Percentiles rank a stretch among this genome's conserved stretches.
Conservation (phyloP, 345 rosid species). For the Populus pruinosa region DNA sequence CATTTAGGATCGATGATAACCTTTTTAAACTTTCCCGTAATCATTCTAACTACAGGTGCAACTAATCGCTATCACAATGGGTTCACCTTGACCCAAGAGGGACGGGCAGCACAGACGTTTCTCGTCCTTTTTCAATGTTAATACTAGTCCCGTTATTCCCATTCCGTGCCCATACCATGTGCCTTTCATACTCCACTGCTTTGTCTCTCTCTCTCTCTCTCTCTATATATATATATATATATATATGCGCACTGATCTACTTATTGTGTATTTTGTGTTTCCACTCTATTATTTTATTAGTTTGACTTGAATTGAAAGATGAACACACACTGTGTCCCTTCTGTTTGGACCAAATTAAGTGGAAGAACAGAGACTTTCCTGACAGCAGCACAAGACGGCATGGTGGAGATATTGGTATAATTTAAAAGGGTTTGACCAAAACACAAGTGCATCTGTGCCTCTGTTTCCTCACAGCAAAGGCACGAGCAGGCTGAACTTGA, state of each 20-base stretch:
- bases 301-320: not conserved
- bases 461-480: not conserved
- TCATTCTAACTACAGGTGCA: not conserved
- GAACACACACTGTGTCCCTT: not conserved
- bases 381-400: not conserved
- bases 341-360: not conserved
- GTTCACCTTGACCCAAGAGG: no score
- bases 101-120: not conserved
- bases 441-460: not conserved
- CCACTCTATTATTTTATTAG: not conserved
- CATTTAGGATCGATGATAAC: not conserved
- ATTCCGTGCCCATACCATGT: slow-evolving; percentile 12
- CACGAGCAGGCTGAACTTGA: not conserved
- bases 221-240: no score
- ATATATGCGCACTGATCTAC: no score
- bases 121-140: not conserved
- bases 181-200: not conserved
- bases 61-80: no score
- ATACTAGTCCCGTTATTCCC: not conserved
- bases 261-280: not conserved
- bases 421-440: not conserved
- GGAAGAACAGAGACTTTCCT: not conserved
- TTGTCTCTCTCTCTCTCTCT: not conserved
- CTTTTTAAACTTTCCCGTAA: not conserved
- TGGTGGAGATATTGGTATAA: no score